Conservation (phyloP, 371 early-diverging fungal genomes). For the Fennellomyces sp. region DNA sequence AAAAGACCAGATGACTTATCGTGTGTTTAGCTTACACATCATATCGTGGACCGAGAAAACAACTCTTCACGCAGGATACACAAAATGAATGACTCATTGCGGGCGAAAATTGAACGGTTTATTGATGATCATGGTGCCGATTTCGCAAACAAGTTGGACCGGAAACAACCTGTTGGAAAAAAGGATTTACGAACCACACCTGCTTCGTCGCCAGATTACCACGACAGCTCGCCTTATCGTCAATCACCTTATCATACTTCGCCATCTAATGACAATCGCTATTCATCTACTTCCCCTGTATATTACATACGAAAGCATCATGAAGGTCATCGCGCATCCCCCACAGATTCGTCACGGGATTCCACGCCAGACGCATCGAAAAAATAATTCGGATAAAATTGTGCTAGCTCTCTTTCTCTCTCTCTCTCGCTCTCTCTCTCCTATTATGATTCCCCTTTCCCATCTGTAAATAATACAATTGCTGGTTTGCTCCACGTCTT, state of each 20-base stretch:
- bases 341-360: not conserved
- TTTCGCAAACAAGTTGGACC: conserved; percentile 18
- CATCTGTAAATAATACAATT: too few species aligned
- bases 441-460: not conserved
- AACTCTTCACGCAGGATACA: conserved; percentile 39
- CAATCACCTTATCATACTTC: not conserved
- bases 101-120: conserved; percentile 48
- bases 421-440: not conserved
- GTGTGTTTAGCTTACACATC: conserved; percentile 48
- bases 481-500: too few species aligned
- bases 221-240: not conserved
- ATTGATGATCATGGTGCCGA: conserved; percentile 47
- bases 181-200: not conserved
- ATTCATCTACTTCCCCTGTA: conserved; percentile 2
- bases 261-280: not conserved
- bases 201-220: not conserved
- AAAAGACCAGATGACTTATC: not conserved
- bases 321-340: not conserved
- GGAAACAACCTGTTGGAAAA: too few species aligned
- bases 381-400: too few species aligned
- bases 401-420: not conserved
- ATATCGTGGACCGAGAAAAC: conserved; percentile 47
- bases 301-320: not conserved
- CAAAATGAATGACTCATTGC: conserved; percentile 25
- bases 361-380: not conserved